Percentiles rank a stretch among this genome's conserved stretches.
Conservation (phyloP, 345 rosid genomes). For the Turnera subulata region DNA sequence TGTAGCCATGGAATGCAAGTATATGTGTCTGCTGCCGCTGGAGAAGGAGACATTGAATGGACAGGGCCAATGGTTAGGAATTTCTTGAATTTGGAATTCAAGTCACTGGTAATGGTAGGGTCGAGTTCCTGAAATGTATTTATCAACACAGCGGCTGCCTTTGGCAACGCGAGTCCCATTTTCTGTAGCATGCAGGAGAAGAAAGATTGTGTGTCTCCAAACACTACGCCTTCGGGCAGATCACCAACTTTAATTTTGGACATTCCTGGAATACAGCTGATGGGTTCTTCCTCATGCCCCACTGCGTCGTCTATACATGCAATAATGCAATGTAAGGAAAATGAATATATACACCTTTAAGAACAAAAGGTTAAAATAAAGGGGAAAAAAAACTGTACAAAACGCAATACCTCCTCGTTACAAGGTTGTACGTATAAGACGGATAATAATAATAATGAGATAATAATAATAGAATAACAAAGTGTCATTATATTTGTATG, state of each 20-base stretch:
- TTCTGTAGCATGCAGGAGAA: conserved; percentile 34
- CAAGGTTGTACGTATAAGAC: no score
- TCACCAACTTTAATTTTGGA: conserved; percentile 26
- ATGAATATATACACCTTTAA: no score
- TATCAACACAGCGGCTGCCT: conserved; percentile 34
- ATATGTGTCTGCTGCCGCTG: conserved; percentile 6
- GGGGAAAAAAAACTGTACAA: not conserved
- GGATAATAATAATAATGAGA: no score
- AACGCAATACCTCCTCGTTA: not conserved
- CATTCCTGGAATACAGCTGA: conserved; percentile 34
- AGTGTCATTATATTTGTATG: no score
- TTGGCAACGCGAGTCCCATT: conserved; percentile 32
- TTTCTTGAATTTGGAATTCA: conserved; percentile 30
- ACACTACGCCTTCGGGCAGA: conserved; percentile 39
- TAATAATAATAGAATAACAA: no score
- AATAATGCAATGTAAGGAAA: no score
- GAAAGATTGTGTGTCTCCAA: conserved; percentile 30
- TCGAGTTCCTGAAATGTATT: conserved; percentile 45
- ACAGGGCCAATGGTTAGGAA: conserved; percentile 37
- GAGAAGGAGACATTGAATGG: conserved; percentile 15
- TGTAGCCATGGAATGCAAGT: conserved; percentile 36
- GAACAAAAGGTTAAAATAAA: not conserved
- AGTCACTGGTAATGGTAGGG: conserved; percentile 22
- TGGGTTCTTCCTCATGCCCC: conserved; percentile 25
- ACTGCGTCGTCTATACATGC: no score